Evolutionary conservation across 768 basidiomycete species (phyloP), one percentile per base, ranked within the genome.

Genomic region (Glaciozyma antarctica): DNA sequence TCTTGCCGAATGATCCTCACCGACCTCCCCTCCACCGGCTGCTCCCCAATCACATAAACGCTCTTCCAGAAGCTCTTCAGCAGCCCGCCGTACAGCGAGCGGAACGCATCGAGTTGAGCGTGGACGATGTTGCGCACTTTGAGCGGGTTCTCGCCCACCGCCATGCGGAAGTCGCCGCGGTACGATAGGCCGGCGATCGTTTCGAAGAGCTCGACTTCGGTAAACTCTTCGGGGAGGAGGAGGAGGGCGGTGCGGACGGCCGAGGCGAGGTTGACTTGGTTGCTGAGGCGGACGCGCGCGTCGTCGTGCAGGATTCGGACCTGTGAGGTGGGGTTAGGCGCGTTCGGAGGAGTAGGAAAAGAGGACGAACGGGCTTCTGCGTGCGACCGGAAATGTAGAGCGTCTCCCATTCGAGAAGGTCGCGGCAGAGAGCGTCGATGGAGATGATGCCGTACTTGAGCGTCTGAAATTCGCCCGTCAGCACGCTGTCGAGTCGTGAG

Each of bases 371-470:
- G 1, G 95, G 95, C 77, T 99, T 99, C 78, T 98, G 95, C 85
- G 97, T 90, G 43, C 95, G 83, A 0, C 95, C 95, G 0, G 92
- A 88, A 48, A 94, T 84, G 77, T 99, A 99, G 5, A 98, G 82
- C 28, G 90, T 83, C 51, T 85, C 82, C 95, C 95, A 99, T 73
- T 90, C 88, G 60, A 93, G 81, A 32, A 98, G 80, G 74, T 99
- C 95, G 1, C 85, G 82, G 71, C 88, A 91, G 34, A 99, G 82
- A 65, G 85, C 86, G 73, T 93, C 89, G 13, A 94, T 83, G 0
- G 90, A 90, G 43, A 93, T 93, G 32, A 95, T 85, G 19, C 95
- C 95, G 75, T 99, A 99, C 78, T 99, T 99, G 78, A 98, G 89
- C 60, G 81, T 86, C 90, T 95, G 73, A 32, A 48, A 47, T 19